Evolutionary conservation across 2,329 filamentous ascomycete species (phyloP).

Genomic region (Nectriaceae sp.): DNA sequence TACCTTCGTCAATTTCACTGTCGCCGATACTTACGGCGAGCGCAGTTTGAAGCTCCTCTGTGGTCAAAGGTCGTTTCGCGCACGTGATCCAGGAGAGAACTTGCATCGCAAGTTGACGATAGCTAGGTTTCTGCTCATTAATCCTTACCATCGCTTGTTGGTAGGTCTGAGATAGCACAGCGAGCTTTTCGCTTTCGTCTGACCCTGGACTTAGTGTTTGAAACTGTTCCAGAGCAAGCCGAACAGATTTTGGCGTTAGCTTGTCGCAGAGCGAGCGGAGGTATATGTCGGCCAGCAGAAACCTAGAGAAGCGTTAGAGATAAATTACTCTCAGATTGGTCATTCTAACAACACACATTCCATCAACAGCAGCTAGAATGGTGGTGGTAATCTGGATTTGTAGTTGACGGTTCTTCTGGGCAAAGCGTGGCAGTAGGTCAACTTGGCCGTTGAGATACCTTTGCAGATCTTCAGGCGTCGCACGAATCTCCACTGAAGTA

Average conservation of each 20-base stretch:
- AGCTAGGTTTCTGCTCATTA: conserved; percentile 31
- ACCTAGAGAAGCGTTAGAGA: conserved; percentile 5
- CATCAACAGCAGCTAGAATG: conserved; percentile 1
- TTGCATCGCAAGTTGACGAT: conserved; percentile 35
- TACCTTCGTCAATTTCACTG: conserved; percentile 33
- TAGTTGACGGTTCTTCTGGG: neutral
- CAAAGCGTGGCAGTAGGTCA: conserved; percentile 1
- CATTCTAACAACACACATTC: conserved; percentile 1
- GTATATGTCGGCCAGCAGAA: conserved; percentile 13
- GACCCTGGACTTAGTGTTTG: neutral
- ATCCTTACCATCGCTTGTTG: conserved; percentile 43
- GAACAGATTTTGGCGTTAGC: conserved; percentile 18
- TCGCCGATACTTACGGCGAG: conserved; percentile 36
- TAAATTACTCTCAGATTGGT: neutral
- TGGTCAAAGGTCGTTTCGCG: conserved; percentile 34
- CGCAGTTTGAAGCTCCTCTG: conserved; percentile 41
- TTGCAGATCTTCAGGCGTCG: conserved; percentile 9
- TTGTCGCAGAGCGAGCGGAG: conserved; percentile 10
- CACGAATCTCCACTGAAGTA: conserved; percentile 5
- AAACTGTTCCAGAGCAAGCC: conserved; percentile 33
- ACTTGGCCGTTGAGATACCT: conserved; percentile 9
- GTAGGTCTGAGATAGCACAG: conserved; percentile 40
- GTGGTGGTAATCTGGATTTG: conserved; percentile 6
- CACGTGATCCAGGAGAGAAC: conserved; percentile 42
- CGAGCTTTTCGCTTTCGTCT: conserved; percentile 21